Evolutionary conservation across 2,329 filamentous ascomycete genomes (phyloP), one percentile per base, ranked within the genome.

Genomic region (Dactylella cylindrospora): DNA sequence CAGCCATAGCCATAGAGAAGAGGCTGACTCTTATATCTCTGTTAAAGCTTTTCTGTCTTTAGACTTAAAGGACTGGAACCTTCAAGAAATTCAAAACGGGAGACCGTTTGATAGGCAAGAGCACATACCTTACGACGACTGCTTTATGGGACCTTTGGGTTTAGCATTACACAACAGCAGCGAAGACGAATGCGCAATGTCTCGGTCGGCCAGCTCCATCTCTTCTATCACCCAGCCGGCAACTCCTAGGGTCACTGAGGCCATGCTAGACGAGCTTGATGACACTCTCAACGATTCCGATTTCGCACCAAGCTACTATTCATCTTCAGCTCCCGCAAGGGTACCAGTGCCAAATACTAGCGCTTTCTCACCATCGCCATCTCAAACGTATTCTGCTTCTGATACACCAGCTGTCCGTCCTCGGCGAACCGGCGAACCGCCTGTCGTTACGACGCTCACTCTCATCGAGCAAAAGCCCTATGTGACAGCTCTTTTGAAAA

Each of bases 61-160:
- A 12, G 50, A 54, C n/a, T 40, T 40, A 10, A 54, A 54, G 25
- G 39, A 45, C 13, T 54, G 50, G 50, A 54, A 40, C 12, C 29
- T 54, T 15, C 31, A 54, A 43, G 50, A 54, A 20, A 54, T 54
- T 6, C 15, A 25, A 39, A 54, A 15, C 15, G 39, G 50, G 13
- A 54, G 40, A 33, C n/a, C n/a, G 22, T 29, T 45, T 5, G 36
- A 32, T 33, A 45, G 38, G 39, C 31, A 15, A 26, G 38, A 31
- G 17, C 39, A 17, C 33, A 38, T 54, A 6, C 40, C 38, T 12
- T 45, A 45, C 22, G 17, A 20, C 17, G 29, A 38, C n/a, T 54
- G 31, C 13, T 39, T 28, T n/a, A 10, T n/a, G n/a, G n/a, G 19
- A 25, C 13, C 29, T n/a, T n/a, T n/a, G n/a, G n/a, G n/a, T n/a